These are phyloP conservation scores for Cercospora janseana DNA, from an alignment of 2,329 filamentous ascomycete species.

Conservation along the genomic window DNA sequence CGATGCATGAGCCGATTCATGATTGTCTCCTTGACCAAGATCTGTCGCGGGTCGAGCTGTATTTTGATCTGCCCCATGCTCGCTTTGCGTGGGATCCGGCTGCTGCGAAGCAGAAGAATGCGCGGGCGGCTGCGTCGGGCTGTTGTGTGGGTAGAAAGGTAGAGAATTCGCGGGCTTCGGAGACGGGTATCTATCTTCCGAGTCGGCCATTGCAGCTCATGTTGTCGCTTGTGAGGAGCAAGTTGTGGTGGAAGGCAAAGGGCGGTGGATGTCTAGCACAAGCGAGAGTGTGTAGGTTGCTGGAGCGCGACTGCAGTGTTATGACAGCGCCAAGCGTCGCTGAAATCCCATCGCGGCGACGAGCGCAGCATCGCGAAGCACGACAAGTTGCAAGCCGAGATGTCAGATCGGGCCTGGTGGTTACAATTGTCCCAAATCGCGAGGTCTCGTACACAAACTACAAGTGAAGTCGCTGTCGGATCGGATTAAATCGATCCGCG, in stretches of 20 bases:
- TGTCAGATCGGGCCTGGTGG: neutral
- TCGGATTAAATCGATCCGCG: neutral
- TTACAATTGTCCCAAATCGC: neutral
- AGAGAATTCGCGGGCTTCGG: constrained; percentile 10
- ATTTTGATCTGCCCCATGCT: neutral
- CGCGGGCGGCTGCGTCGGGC: neutral
- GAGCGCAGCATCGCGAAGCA: neutral
- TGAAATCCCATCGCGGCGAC: constrained; percentile 2
- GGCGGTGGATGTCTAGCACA: neutral
- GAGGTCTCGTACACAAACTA: neutral
- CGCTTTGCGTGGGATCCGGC: constrained; percentile 6
- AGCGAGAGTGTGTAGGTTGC: neutral
- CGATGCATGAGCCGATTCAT: neutral
- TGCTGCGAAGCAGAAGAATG: constrained; percentile 1
- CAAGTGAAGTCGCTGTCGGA: constrained; percentile 5
- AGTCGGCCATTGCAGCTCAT: constrained; percentile 18
- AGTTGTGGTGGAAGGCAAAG: too few relatives aligned
- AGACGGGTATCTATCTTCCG: constrained; percentile 15
- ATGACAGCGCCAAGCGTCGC: constrained; percentile 4
- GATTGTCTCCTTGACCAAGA: neutral
- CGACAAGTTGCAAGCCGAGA: neutral
- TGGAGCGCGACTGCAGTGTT: constrained; percentile 2
- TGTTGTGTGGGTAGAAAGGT: constrained; percentile 17
- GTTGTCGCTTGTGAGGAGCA: constrained; percentile 12
- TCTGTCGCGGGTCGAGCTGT: neutral